Evolutionary conservation across 768 basidiomycete genomes (phyloP), one percentile per base, ranked within the genome.

Genomic region (Auricularia sp.): DNA sequence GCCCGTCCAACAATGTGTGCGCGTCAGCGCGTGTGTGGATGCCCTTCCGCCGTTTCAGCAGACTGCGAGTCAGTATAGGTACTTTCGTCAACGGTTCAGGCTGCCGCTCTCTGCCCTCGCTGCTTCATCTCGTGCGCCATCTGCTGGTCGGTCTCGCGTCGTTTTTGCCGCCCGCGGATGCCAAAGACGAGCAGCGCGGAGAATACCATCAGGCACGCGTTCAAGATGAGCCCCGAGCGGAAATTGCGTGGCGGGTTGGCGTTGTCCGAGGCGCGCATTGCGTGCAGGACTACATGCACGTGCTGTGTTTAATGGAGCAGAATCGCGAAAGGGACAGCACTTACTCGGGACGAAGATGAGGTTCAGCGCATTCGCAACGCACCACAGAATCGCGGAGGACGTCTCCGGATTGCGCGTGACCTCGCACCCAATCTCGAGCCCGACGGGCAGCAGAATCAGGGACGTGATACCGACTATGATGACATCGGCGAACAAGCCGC

Each of bases 331-430:
- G 47, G 29, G 39, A 10, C 4, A 3, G 65, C 42, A 73, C 83
- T 51, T 66, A 88, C 88, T 76, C 1, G 88, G 76, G 7, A 89
- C 79, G 66, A 86, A 85, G 29, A 86, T 71, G 58, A 90, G 76
- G n/a, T 80, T 77, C 64, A 85, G 79, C 2, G 86, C 63, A 68
- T 91, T 91, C n/a, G 84, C 84, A 36, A 77, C 75, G 74, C 85
- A 86, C 90, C 91, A 93, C 29, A 93, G 70, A 34, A 91, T 71
- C 0, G 90, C 87, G 0, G 90, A 81, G 65, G 89, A 91, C 1
- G 83, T 85, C 64, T 91, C 88, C 1, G 90, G 83, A 70, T 90
- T 91, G 64, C 88, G 79, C 6, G 91, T 91, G 23, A 93, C 71
- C 72, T 94, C 92, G 44, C 86, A 87, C 14, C 82, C 87, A 29